phyloP scores from a whole-genome alignment of 805 yeast genomes.

The Spencermartinsiella europaea region DNA sequence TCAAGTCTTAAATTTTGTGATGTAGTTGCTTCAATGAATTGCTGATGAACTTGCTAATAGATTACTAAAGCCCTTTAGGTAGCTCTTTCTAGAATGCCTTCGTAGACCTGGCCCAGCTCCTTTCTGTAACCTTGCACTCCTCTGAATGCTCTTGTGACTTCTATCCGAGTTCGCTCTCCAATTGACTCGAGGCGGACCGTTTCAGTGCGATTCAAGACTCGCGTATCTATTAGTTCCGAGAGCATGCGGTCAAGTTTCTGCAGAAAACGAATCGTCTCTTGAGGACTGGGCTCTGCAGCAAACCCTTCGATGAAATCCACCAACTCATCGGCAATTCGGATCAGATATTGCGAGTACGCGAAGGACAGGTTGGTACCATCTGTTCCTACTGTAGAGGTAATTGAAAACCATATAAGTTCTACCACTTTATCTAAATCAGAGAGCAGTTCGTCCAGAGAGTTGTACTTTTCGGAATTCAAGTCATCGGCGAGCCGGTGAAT shows the following conservation, averaged over 20 bases:
- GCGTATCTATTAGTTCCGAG: conserved; percentile 33
- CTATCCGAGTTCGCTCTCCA: conserved; percentile 47
- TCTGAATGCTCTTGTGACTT: conserved; percentile 35
- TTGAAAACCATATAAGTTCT: conserved; percentile 59
- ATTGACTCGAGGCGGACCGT: conserved; percentile 47
- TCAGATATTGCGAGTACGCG: conserved; percentile 52
- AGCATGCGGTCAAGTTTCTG: conserved; percentile 41
- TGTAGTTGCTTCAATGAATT: not conserved
- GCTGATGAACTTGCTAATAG: too few species aligned
- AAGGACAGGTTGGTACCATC: conserved; percentile 29
- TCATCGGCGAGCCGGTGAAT: conserved; percentile 19
- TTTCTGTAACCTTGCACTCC: conserved; percentile 40
- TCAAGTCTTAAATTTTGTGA: not conserved
- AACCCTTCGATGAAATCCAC: conserved; percentile 53
- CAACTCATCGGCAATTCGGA: conserved; percentile 61
- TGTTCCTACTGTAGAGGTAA: conserved; percentile 30
- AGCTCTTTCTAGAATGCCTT: conserved; percentile 38
- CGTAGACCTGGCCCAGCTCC: conserved; percentile 43
- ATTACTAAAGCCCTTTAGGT: too few species aligned
- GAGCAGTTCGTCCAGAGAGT: conserved; percentile 17
- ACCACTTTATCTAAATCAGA: conserved; percentile 45
- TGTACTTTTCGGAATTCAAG: conserved; percentile 10
- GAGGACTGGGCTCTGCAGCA: conserved; percentile 16
- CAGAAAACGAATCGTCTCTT: conserved; percentile 37
- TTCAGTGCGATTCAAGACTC: conserved; percentile 45